Conservation (phyloP, 163 green algal species). For the Scenedesmus sp. region DNA sequence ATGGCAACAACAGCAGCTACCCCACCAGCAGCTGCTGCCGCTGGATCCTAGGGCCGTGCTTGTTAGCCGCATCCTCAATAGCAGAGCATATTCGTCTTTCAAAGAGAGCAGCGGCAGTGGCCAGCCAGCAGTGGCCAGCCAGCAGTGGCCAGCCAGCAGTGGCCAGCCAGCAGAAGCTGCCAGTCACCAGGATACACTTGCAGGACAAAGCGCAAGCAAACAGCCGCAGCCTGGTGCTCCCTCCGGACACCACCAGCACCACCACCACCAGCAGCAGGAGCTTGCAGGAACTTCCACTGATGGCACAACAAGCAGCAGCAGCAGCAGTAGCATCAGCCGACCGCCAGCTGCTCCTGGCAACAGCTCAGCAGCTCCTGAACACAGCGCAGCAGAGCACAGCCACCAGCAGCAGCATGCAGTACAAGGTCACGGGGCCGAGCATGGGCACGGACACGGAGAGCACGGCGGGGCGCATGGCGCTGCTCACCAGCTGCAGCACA, state of each 20-base stretch:
- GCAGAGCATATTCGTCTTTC: not conserved
- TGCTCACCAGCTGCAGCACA: slow-evolving; percentile 55
- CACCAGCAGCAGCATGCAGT: slow-evolving; percentile 11
- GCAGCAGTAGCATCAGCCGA: not conserved
- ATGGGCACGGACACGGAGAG: not conserved
- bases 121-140: no score
- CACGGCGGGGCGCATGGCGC: slow-evolving; percentile 40
- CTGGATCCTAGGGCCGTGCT: not conserved
- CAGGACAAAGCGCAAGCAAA: not conserved
- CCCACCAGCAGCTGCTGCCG: not conserved
- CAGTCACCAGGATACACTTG: not conserved
- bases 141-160: no score
- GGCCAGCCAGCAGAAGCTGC: not conserved
- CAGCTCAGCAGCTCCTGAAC: not conserved
- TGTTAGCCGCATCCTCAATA: not conserved
- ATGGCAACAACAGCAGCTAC: not conserved
- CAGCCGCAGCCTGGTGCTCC: not conserved
- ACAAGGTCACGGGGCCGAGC: not conserved
- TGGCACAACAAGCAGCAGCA: not conserved
- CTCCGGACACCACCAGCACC: not conserved
- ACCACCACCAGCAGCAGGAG: not conserved
- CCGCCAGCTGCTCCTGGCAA: not conserved
- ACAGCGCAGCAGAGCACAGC: not conserved
- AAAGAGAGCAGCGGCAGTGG: not conserved
- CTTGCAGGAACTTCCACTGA: not conserved